Conservation (phyloP, 2,329 filamentous ascomycete genomes). For the Fusarium equiseti region DNA sequence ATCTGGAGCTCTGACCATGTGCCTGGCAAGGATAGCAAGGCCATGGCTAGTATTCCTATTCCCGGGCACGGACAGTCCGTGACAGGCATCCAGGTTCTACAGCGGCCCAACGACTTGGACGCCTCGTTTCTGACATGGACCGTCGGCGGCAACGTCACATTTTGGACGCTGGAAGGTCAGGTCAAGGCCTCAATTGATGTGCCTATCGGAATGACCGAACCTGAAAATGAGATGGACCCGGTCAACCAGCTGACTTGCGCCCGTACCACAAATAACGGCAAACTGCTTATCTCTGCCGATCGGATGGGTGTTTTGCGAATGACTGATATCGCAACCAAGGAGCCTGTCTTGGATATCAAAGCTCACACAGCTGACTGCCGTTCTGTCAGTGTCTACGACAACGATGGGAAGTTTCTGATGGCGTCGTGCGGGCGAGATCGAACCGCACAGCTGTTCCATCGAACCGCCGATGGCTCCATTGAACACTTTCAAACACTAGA, state of each 20-base stretch:
- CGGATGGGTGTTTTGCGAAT: conserved; percentile 84
- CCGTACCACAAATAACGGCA: conserved; percentile 70
- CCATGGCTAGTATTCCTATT: conserved; percentile 65
- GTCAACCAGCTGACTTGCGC: conserved; percentile 71
- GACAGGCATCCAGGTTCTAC: conserved; percentile 79
- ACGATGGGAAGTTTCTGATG: conserved; percentile 72
- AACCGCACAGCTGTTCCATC: conserved; percentile 89
- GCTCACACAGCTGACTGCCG: conserved; percentile 90
- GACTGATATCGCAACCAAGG: conserved; percentile 71
- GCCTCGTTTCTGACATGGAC: conserved; percentile 93
- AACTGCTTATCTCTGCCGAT: conserved; percentile 84
- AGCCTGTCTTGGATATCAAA: conserved; percentile 77
- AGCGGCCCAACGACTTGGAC: conserved; percentile 68
- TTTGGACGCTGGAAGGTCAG: conserved; percentile 83
- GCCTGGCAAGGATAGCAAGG: conserved; percentile 54
- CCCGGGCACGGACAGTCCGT: conserved; percentile 73
- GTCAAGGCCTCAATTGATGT: conserved; percentile 74
- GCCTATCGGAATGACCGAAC: conserved; percentile 72
- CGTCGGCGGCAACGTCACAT: conserved; percentile 79
- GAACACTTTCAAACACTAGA: conserved; percentile 92
- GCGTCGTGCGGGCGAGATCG: conserved; percentile 90
- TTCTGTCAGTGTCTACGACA: conserved; percentile 79
- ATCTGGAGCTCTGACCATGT: conserved; percentile 67
- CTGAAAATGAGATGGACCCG: conserved; percentile 63
- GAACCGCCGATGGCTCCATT: conserved; percentile 68